Evolutionary conservation across 2,329 filamentous ascomycete genomes (phyloP).

Genomic region (Aspergillus texensis): DNA sequence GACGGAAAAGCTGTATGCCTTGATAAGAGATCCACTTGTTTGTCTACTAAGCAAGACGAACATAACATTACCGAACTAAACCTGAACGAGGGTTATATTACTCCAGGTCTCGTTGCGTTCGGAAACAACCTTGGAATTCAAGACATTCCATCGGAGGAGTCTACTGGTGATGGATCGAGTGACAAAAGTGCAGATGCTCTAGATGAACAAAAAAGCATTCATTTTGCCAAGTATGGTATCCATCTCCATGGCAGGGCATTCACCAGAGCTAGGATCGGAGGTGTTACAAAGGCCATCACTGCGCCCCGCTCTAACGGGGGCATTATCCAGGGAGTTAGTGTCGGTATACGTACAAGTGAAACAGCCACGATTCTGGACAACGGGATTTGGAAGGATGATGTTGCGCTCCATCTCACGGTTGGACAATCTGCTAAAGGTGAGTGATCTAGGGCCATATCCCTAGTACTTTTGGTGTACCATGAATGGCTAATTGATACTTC

Average conservation of each 20-base stretch:
- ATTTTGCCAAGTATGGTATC: constrained; percentile 51
- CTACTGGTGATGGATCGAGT: constrained; percentile 48
- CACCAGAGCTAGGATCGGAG: constrained; percentile 55
- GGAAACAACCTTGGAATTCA: constrained; percentile 44
- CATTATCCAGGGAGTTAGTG: constrained; percentile 60
- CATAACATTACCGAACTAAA: neutral
- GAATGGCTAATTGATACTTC: neutral
- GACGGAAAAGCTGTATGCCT: neutral
- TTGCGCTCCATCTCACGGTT: constrained; percentile 6
- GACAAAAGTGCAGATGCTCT: constrained; percentile 56
- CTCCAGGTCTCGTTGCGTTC: constrained; percentile 6
- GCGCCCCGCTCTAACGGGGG: constrained; percentile 51
- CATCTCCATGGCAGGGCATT: constrained; percentile 59
- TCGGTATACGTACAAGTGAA: constrained; percentile 49
- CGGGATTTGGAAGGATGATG: constrained; percentile 2
- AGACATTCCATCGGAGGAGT: constrained; percentile 61
- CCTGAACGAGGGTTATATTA: constrained; percentile 5
- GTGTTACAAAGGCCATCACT: constrained; percentile 62
- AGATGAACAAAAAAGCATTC: constrained; percentile 15
- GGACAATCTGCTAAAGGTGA: constrained; percentile 5
- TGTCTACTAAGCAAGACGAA: neutral
- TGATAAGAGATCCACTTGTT: neutral
- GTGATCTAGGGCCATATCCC: too few relatives aligned
- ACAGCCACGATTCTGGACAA: neutral
- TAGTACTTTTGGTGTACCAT: neutral